Evolutionary conservation across 2,329 filamentous ascomycete genomes (phyloP).

Genomic region (Diaporthe caulivora): DNA sequence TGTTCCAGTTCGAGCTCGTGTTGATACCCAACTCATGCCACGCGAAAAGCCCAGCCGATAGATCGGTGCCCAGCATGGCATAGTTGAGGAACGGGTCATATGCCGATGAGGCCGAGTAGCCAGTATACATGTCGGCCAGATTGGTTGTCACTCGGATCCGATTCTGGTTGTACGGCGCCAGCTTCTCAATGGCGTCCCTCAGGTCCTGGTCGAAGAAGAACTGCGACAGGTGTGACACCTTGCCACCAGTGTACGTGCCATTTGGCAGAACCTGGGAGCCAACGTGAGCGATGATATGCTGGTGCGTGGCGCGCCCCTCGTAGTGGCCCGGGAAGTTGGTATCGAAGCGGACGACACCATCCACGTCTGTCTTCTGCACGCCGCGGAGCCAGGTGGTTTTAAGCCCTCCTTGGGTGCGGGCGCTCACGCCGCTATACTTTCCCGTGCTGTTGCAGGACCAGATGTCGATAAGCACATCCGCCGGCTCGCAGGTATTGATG

Average conservation of each 20-base stretch:
- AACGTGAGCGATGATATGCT: constrained; percentile 55
- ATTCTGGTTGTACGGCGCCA: constrained; percentile 54
- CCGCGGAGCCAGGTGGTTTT: constrained; percentile 61
- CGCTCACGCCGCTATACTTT: constrained; percentile 54
- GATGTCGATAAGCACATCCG: constrained; percentile 56
- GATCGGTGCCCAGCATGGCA: background rate
- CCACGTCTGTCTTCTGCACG: constrained; percentile 57
- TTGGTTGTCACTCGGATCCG: constrained; percentile 47
- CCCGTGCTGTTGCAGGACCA: constrained; percentile 62
- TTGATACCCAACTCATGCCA: constrained; percentile 28
- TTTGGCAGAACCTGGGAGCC: constrained; percentile 51
- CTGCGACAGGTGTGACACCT: constrained; percentile 52
- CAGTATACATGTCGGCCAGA: constrained; percentile 46
- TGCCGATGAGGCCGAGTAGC: constrained; percentile 46
- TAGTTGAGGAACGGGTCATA: constrained; percentile 66
- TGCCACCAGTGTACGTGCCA: constrained; percentile 49
- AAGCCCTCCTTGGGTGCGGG: constrained; percentile 43
- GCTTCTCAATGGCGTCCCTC: constrained; percentile 51
- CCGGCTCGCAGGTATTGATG: constrained; percentile 57
- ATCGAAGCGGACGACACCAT: constrained; percentile 62
- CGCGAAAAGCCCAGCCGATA: constrained; percentile 5
- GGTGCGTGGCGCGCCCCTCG: constrained; percentile 55
- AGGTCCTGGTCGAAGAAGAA: constrained; percentile 56
- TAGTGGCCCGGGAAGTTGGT: constrained; percentile 61
- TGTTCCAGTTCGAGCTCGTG: constrained; percentile 28